phyloP scores from a whole-genome alignment of 1,139 yeast species.

The Taphrina communis region DNA sequence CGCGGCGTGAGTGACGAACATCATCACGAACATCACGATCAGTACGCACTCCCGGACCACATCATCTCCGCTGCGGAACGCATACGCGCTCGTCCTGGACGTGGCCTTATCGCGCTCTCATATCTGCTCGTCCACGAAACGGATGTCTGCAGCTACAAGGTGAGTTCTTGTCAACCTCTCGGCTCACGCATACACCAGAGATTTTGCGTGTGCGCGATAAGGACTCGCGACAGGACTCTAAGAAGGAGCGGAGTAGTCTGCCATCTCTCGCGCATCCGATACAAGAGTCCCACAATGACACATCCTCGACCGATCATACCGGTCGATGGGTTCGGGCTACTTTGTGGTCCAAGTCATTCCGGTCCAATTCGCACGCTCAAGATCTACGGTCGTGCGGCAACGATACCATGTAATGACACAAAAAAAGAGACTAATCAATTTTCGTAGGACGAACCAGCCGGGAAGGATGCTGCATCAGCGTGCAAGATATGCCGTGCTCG shows the following conservation, averaged over 20 bases:
- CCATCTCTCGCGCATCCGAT: slow-evolving; percentile 10
- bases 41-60: slow-evolving; percentile 29
- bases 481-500: not conserved
- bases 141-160: not conserved
- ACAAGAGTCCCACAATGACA: slow-evolving; percentile 31
- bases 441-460: not conserved
- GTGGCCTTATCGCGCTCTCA: slow-evolving; percentile 14
- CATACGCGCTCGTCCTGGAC: slow-evolving; percentile 18
- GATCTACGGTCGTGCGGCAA: not conserved
- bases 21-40: slow-evolving; percentile 47
- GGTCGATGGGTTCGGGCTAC: not conserved
- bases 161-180: not conserved
- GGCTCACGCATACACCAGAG: not conserved
- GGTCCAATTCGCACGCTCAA: not conserved
- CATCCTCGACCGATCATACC: not conserved
- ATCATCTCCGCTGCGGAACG: slow-evolving; percentile 28
- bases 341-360: not conserved
- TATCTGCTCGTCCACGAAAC: slow-evolving; percentile 21
- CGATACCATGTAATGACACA: not conserved
- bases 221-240: not conserved
- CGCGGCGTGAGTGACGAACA: slow-evolving; percentile 62
- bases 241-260: slow-evolving; percentile 13
- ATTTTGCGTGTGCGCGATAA: not conserved
- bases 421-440: not conserved
- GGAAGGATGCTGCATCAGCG: too few relatives aligned